These are phyloP conservation scores for Phytophthora constricta DNA, from an alignment of 352 stramenopile species.

Conservation along the genomic window DNA sequence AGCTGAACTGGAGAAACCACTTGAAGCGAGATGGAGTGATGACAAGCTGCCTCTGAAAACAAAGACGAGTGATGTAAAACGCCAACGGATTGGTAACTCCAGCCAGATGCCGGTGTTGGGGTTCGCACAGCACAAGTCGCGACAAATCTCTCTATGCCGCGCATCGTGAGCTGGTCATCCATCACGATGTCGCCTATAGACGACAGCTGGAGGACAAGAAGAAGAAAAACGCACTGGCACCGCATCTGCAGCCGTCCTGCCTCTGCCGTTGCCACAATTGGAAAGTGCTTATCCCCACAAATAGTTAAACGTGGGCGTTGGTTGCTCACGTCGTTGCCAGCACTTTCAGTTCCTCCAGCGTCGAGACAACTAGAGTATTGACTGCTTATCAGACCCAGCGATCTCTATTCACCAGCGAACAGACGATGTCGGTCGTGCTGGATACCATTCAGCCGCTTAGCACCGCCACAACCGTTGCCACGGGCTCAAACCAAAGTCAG, in stretches of 20 bases:
- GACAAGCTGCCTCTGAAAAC: no score
- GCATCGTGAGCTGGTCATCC: slow-evolving; percentile 27
- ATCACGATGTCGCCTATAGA: slow-evolving; percentile 32
- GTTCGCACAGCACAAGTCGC: no score
- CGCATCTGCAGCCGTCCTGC: slow-evolving; percentile 8
- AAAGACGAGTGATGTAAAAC: no score
- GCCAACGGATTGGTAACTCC: background rate
- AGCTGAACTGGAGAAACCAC: no score
- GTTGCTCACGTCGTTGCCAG: background rate
- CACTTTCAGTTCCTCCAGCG: slow-evolving; percentile 14
- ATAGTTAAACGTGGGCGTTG: background rate
- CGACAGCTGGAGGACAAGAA: slow-evolving; percentile 31
- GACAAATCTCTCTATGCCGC: slow-evolving; percentile 28
- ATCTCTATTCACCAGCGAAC: no score
- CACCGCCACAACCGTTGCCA: slow-evolving; percentile 27
- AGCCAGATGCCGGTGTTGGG: background rate
- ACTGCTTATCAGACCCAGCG: no score
- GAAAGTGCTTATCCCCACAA: background rate
- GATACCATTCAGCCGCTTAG: slow-evolving; percentile 38
- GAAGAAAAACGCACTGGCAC: slow-evolving; percentile 4
- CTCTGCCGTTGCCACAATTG: slow-evolving; percentile 30
- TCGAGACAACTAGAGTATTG: no score
- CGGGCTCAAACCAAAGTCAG: slow-evolving; percentile 31
- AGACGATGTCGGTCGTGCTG: slow-evolving; percentile 35
- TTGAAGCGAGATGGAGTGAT: background rate